Evolutionary conservation across 208 protist genomes (phyloP).

Genomic region (Acanthamoeba polyphaga): DNA sequence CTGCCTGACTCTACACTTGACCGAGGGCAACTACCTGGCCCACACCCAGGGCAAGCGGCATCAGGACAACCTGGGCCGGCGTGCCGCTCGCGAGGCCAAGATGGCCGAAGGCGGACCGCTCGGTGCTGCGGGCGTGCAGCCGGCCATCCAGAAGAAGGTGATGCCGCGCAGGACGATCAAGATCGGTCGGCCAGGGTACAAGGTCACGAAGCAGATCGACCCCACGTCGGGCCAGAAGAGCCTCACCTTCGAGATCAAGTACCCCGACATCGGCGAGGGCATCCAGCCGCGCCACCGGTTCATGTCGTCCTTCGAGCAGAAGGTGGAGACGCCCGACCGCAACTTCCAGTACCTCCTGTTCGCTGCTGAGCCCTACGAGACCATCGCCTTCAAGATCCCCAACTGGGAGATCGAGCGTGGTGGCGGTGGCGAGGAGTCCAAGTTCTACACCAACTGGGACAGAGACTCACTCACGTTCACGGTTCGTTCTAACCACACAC

Average conservation of each 20-base stretch:
- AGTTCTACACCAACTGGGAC: slow-evolving; percentile 90
- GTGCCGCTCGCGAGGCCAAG: slow-evolving; percentile 79
- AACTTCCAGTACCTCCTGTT: slow-evolving; percentile 93
- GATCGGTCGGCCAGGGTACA: slow-evolving; percentile 87
- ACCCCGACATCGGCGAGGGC: slow-evolving; percentile 93
- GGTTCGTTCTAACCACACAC: neutral
- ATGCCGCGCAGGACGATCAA: slow-evolving; percentile 58
- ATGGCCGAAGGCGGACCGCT: slow-evolving; percentile 22
- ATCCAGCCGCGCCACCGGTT: slow-evolving; percentile 92
- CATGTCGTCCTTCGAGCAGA: slow-evolving; percentile 95
- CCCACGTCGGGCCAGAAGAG: slow-evolving; percentile 87
- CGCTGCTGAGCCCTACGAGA: slow-evolving; percentile 95
- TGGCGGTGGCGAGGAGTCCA: slow-evolving; percentile 78
- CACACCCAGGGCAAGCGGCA: slow-evolving; percentile 97
- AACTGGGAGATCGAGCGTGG: slow-evolving; percentile 89
- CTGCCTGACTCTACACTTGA: slow-evolving; percentile 96
- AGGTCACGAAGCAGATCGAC: slow-evolving; percentile 92
- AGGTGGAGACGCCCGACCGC: slow-evolving; percentile 89
- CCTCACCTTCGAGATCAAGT: slow-evolving; percentile 93
- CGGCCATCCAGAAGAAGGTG: slow-evolving; percentile 62
- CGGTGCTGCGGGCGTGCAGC: neutral
- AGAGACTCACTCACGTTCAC: slow-evolving; percentile 77
- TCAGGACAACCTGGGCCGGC: slow-evolving; percentile 92
- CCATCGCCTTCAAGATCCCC: slow-evolving; percentile 94
- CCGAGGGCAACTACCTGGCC: slow-evolving; percentile 96